phyloP scores from a whole-genome alignment of 495 filamentous ascomycete species.

The Neurospora sp. region DNA sequence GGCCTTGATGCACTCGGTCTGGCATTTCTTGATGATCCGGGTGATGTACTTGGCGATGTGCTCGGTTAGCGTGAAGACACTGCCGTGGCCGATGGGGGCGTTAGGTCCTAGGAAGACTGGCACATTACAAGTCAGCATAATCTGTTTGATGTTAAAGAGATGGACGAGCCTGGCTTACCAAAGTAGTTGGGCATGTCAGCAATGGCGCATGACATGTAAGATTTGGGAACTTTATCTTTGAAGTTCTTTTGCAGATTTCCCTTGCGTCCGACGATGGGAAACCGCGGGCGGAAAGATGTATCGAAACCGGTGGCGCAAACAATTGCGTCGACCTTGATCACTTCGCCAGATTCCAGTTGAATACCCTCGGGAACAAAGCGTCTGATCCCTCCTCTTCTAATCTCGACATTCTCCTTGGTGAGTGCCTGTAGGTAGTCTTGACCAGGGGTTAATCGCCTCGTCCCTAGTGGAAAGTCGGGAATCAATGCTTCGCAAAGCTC shows the following conservation, averaged over 20 bases:
- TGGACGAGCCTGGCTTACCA: conserved; percentile 21
- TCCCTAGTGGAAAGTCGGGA: conserved; percentile 56
- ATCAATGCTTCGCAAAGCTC: conserved; percentile 43
- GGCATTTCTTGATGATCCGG: conserved; percentile 33
- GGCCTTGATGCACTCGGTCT: conserved; percentile 32
- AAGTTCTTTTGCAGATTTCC: conserved; percentile 38
- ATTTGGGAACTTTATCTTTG: conserved; percentile 24
- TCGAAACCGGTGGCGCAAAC: conserved; percentile 67
- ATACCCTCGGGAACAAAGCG: conserved; percentile 50
- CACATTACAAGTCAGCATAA: conserved; percentile 9
- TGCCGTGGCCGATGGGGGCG: conserved; percentile 39
- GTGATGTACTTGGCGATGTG: conserved; percentile 39
- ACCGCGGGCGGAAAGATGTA: conserved; percentile 48
- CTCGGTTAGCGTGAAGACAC: conserved; percentile 38
- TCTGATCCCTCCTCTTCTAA: conserved; percentile 47
- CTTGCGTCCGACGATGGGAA: conserved; percentile 46
- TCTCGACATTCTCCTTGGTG: conserved; percentile 47
- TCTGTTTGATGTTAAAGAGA: background rate
- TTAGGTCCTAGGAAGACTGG: conserved; percentile 39
- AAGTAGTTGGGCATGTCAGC: conserved; percentile 39
- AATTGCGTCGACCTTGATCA: conserved; percentile 49
- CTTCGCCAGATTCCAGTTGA: conserved; percentile 43
- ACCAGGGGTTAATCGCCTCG: conserved; percentile 58
- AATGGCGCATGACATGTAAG: conserved; percentile 38
- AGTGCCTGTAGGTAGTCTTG: conserved; percentile 58